A percentile compares a stretch with the other conserved stretches of the same genome.
These are phyloP conservation scores for Coriaria nepalensis DNA, from an alignment of 306 rosid species.

Conservation along the genomic window DNA sequence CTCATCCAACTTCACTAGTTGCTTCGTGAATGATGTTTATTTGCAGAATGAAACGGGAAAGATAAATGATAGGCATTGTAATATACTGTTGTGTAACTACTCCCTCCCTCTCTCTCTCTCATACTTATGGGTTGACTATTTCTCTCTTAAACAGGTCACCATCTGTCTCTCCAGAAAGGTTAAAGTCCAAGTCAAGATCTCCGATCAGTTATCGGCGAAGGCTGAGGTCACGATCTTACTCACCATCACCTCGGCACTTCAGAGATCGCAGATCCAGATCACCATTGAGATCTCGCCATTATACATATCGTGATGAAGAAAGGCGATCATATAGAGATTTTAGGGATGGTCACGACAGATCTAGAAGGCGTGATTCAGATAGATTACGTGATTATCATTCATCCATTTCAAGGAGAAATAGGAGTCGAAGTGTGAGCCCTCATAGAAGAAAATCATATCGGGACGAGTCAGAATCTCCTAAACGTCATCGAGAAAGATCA, in stretches of 20 bases:
- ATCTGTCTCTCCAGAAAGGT: slow-evolving; percentile 42
- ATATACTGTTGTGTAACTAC: not conserved
- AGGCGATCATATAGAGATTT: slow-evolving; percentile 46
- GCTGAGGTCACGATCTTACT: slow-evolving; percentile 75
- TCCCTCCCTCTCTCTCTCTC: not conserved
- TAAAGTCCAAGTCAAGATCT: slow-evolving; percentile 73
- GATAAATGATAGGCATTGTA: not conserved
- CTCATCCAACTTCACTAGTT: no score
- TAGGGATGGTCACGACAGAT: slow-evolving; percentile 54
- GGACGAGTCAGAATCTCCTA: slow-evolving; percentile 59
- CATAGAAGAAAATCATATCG: slow-evolving; percentile 37
- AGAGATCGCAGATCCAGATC: slow-evolving; percentile 72
- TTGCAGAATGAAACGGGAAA: not conserved
- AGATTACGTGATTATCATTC: slow-evolving; percentile 44
- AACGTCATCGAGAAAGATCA: slow-evolving; percentile 45
- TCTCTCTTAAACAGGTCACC: slow-evolving; percentile 52
- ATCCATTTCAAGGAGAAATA: slow-evolving; percentile 44
- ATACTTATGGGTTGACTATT: slow-evolving; percentile 3
- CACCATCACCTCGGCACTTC: slow-evolving; percentile 47
- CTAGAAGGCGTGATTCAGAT: slow-evolving; percentile 56
- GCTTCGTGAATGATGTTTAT: not conserved
- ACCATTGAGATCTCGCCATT: slow-evolving; percentile 53
- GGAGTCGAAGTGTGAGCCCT: slow-evolving; percentile 72
- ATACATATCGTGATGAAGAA: slow-evolving; percentile 41
- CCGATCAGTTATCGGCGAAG: slow-evolving; percentile 56